Conservation (phyloP, 2,329 filamentous ascomycete species). For the Cercospora zeae-maydis region DNA sequence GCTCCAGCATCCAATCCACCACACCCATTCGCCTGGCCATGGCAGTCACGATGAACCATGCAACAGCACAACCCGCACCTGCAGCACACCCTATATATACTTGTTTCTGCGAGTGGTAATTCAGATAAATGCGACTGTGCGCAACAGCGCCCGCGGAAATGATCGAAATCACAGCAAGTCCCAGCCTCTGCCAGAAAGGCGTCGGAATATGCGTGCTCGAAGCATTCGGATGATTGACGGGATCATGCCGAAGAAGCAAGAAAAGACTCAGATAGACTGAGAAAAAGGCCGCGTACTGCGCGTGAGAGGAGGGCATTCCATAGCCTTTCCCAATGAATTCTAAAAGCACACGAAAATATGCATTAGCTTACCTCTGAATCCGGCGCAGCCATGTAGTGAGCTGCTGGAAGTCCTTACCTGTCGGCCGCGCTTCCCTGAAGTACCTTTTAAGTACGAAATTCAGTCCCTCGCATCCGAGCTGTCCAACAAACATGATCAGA, state of each 20-base stretch:
- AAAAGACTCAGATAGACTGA: slow-evolving; percentile 79
- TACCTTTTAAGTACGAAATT: slow-evolving; percentile 87
- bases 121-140: slow-evolving; percentile 81
- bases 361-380: neutral
- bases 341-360: slow-evolving; percentile 30
- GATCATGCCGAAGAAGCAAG: slow-evolving; percentile 73
- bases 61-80: slow-evolving; percentile 66
- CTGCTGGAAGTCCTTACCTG: slow-evolving; percentile 52
- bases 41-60: slow-evolving; percentile 75
- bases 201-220: slow-evolving; percentile 53
- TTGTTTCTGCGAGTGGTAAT: slow-evolving; percentile 86
- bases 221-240: slow-evolving; percentile 43
- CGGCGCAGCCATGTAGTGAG: neutral
- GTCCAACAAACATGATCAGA: slow-evolving; percentile 82
- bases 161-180: slow-evolving; percentile 46
- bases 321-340: slow-evolving; percentile 85
- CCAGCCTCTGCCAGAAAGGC: slow-evolving; percentile 58
- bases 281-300: slow-evolving; percentile 93
- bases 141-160: slow-evolving; percentile 56
- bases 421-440: slow-evolving; percentile 87
- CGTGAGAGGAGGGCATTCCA: slow-evolving; percentile 94
- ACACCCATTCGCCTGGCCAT: slow-evolving; percentile 63
- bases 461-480: slow-evolving; percentile 84
- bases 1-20: slow-evolving; percentile 68
- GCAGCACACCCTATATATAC: slow-evolving; percentile 75